Evolutionary conservation across 2,329 filamentous ascomycete species (phyloP).

Genomic region (Zymoseptoria passerinii): DNA sequence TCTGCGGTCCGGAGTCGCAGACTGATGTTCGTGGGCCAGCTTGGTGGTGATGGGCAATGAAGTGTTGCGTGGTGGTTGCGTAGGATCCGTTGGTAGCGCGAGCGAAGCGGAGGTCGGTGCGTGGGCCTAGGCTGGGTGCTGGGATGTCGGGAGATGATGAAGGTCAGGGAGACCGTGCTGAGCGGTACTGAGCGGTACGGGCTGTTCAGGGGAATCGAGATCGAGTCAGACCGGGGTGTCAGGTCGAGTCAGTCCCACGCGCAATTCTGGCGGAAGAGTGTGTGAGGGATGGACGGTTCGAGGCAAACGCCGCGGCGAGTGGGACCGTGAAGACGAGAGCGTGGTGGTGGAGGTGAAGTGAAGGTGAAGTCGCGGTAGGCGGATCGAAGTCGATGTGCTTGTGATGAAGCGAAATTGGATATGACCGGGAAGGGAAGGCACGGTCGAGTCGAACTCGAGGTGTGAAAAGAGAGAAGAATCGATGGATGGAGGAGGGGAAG

Average conservation of each 20-base stretch:
- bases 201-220: background rate
- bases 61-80: background rate
- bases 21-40: slow-evolving; percentile 15
- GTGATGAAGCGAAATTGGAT: background rate
- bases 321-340: background rate
- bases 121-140: background rate
- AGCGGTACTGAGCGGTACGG: background rate
- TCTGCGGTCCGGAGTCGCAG: slow-evolving; percentile 25
- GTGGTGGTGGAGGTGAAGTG: background rate
- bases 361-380: background rate
- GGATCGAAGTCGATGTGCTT: background rate
- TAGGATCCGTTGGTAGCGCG: background rate
- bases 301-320: background rate
- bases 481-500: background rate
- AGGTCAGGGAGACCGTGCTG: slow-evolving; percentile 1
- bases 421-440: background rate
- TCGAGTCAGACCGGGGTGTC: background rate
- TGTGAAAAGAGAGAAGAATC: background rate
- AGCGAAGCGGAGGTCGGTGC: background rate
- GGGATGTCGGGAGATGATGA: background rate
- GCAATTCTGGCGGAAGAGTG: background rate
- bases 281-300: background rate
- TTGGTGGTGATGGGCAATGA: slow-evolving; percentile 8
- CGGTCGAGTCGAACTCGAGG: background rate
- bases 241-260: background rate